These are phyloP conservation scores for Tetrahymena thermophila DNA, from an alignment of 73 alveolate species.

Conservation along the genomic window DNA sequence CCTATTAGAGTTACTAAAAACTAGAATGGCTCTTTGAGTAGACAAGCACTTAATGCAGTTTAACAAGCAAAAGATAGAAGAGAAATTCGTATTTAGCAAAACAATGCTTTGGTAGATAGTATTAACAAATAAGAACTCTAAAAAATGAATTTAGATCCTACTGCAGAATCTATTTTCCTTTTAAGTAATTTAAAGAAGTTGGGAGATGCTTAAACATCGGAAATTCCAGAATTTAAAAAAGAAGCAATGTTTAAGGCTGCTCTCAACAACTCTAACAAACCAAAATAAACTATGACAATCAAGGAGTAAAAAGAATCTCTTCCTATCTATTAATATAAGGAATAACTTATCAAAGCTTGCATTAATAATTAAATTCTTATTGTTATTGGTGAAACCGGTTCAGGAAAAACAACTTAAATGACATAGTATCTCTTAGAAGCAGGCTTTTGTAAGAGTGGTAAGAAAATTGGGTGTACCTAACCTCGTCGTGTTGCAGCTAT, in stretches of 20 bases:
- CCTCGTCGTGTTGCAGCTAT: slow-evolving; percentile 99
- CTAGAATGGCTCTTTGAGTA: slow-evolving; percentile 90
- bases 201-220: slow-evolving; percentile 38
- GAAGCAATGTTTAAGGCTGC: slow-evolving; percentile 48
- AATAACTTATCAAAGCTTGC: slow-evolving; percentile 80
- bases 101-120: slow-evolving; percentile 63
- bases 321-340: slow-evolving; percentile 92
- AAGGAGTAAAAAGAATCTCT: slow-evolving; percentile 92
- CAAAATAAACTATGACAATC: slow-evolving; percentile 52
- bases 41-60: slow-evolving; percentile 82
- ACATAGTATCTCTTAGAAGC: slow-evolving; percentile 98
- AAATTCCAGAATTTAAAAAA: slow-evolving; percentile 61
- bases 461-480: slow-evolving; percentile 97
- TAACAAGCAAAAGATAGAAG: slow-evolving; percentile 88
- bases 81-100: slow-evolving; percentile 76
- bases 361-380: slow-evolving; percentile 77
- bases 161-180: slow-evolving; percentile 73
- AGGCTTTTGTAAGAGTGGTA: slow-evolving; percentile 80
- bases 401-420: slow-evolving; percentile 99
- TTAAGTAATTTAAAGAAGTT: slow-evolving; percentile 27
- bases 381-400: slow-evolving; percentile 99
- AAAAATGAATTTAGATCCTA: slow-evolving; percentile 21
- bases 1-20: slow-evolving; percentile 85
- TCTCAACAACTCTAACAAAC: slow-evolving; percentile 31
- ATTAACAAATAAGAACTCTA: slow-evolving; percentile 53